Evolutionary conservation across 768 basidiomycete genomes (phyloP), one percentile per base, ranked within the genome.

Genomic region (Suillus spraguei): DNA sequence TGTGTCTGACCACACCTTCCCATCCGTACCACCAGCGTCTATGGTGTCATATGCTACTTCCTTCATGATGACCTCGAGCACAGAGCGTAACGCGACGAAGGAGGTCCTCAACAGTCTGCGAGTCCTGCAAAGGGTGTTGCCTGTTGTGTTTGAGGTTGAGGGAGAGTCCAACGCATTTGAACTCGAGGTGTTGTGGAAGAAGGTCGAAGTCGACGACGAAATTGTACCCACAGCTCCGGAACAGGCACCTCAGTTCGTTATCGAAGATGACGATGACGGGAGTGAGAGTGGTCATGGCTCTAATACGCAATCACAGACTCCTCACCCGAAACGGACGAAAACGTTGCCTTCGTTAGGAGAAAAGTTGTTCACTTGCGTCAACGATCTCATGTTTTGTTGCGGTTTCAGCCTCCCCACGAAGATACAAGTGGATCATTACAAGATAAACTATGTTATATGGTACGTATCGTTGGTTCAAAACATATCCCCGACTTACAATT

Each of bases 91-190:
- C 68, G 80, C 94, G 35, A 90, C 91, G 2, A 94, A 90, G 67
- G 91, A 98, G 73, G 93, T 89, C 5, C 81, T 99, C 52, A 99
- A 97, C 71, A 95, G 95, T 71, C 72, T 98, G n/a, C 85, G 97
- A 35, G 86, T 98, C 9, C 83, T 99, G 22, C 90, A 94, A 63
- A 86, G 97, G 56, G 84, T 98, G 22, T 79, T 99, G 17, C 96
- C 96, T 3, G 88, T 96, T n/a, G 77, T 98, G 49, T 95, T 96
- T 69, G 92, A 91, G 69, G 79, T 87, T 39, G 88, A 91, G 64
- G 86, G 86, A 36, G 92, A 91, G 69, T 80, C 86, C 2, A 87
- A 85, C 68, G 69, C 81, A 16, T 89, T 97, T 69, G 96, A 96
- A 69, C 70, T 85, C 67, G 89, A 92, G 68, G 80, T 95, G 2